These are phyloP conservation scores for Ascochyta rabiei DNA, from an alignment of 2,329 filamentous ascomycete species.

Conservation along the genomic window DNA sequence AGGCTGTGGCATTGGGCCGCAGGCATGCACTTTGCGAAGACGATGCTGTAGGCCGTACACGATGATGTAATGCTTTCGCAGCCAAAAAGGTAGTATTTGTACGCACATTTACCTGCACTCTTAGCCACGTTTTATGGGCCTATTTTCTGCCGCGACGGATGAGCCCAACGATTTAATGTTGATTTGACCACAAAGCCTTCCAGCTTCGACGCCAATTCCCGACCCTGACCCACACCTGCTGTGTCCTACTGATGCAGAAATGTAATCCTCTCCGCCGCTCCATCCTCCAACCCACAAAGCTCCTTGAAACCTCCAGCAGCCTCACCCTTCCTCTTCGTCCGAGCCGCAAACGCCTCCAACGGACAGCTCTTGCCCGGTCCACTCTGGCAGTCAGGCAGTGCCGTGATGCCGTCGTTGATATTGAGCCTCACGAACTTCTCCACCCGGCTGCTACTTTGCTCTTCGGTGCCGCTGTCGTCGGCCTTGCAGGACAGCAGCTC, in stretches of 20 bases:
- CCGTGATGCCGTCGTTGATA: constrained; percentile 63
- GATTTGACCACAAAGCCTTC: too few species aligned
- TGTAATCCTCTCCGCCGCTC: constrained; percentile 51
- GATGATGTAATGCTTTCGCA: too few species aligned
- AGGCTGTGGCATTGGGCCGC: constrained; percentile 67
- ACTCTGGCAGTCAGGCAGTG: constrained; percentile 54
- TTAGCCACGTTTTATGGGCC: too few species aligned
- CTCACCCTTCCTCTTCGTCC: constrained; percentile 49
- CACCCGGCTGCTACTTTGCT: neutral
- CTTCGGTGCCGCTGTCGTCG: neutral
- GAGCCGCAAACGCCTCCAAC: constrained; percentile 51
- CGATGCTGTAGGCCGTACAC: constrained; percentile 26
- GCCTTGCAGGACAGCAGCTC: constrained; percentile 56
- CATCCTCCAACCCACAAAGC: constrained; percentile 54
- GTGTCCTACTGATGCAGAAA: constrained; percentile 55
- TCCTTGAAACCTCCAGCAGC: constrained; percentile 57
- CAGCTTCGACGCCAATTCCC: too few species aligned
- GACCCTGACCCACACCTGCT: too few species aligned
- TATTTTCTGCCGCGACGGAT: too few species aligned
- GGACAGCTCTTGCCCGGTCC: constrained; percentile 58
- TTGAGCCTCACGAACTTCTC: constrained; percentile 57
- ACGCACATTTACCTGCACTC: too few species aligned
- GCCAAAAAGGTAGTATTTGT: too few species aligned
- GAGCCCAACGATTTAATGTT: too few species aligned
- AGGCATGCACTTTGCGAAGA: constrained; percentile 58